Evolutionary conservation across 2,329 filamentous ascomycete genomes (phyloP).

Genomic region (Tolypocladium guangdongense): DNA sequence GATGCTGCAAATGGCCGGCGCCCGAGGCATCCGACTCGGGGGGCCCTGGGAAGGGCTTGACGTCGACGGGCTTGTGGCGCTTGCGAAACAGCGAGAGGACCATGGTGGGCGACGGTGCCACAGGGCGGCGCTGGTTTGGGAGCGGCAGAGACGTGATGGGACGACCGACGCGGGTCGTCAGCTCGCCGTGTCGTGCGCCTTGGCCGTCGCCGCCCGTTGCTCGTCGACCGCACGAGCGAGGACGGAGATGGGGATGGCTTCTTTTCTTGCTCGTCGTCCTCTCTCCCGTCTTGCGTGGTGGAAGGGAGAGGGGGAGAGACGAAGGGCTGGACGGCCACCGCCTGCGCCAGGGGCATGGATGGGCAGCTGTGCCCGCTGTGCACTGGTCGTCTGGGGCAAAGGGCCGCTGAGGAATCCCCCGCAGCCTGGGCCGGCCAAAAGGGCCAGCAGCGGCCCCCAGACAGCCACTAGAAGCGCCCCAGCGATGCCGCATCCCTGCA

Average conservation of each 20-base stretch:
- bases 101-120: constrained; percentile 12
- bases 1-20: constrained; percentile 30
- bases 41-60: constrained; percentile 30
- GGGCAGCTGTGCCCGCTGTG: too few species aligned
- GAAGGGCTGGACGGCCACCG: too few species aligned
- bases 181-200: not conserved
- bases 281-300: too few species aligned
- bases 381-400: not conserved
- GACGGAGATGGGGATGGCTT: not conserved
- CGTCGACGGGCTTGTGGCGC: constrained; percentile 33
- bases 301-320: not conserved
- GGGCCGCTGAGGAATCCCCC: not conserved
- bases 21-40: constrained; percentile 28
- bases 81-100: constrained; percentile 30
- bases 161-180: not conserved
- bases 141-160: not conserved
- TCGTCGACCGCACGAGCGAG: not conserved
- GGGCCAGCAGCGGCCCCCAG: not conserved
- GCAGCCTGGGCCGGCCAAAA: not conserved
- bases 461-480: not conserved
- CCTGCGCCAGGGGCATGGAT: too few species aligned
- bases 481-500: not conserved
- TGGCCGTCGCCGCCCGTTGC: not conserved
- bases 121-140: not conserved
- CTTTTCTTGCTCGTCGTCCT: not conserved